Base-by-base conservation (phyloP, 495 filamentous ascomycete species). In the Annulohypoxylon bovei region DNA sequence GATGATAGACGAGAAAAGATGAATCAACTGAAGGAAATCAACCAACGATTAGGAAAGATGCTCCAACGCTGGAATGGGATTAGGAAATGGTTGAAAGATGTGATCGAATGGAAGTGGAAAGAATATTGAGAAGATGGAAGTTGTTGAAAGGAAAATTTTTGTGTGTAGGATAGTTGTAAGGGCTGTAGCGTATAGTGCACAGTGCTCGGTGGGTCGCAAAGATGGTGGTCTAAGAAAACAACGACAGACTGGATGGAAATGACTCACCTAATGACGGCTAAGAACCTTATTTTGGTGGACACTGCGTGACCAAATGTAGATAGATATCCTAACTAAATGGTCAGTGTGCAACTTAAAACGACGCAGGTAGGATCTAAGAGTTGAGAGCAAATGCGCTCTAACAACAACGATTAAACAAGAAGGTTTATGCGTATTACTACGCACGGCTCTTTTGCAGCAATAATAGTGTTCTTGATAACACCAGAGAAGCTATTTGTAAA, bases 221-320 rank as follows among this genome's bases (percentile, higher is more conserved):
- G 2, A 16, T 5, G n/a, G 12, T 50, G 3, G 25, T n/a, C 16
- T 16, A 33, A 8, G 16, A 20, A 9, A 6, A 18, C 4, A 18
- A 6, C 7, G 47, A 52, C 4, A 30, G 30, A 16, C 14, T 50
- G 7, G 12, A 9, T 32, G 27, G 28, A 28, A 32, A 27, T 25
- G 22, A 33, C 49, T 53, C 27, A 53, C 49, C 6, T 53, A 33
- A 0, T 28, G 20, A 33, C 49, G 33, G 14, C 28, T 53, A 33
- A 32, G 27, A 33, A 33, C 49, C 28, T 53, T 53, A 22, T 33
- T 33, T 16, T 16, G 28, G 25, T 53, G 49, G 49, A 53, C 49
- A 53, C 49, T 53, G 49, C 49, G 49, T 33, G 49, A 33, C 49
- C 49, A 33, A 53, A 16, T 28, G 27, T 32, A 53, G 16, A 53